phyloP scores from a whole-genome alignment of 805 yeast species.

The Candida easanensis region DNA sequence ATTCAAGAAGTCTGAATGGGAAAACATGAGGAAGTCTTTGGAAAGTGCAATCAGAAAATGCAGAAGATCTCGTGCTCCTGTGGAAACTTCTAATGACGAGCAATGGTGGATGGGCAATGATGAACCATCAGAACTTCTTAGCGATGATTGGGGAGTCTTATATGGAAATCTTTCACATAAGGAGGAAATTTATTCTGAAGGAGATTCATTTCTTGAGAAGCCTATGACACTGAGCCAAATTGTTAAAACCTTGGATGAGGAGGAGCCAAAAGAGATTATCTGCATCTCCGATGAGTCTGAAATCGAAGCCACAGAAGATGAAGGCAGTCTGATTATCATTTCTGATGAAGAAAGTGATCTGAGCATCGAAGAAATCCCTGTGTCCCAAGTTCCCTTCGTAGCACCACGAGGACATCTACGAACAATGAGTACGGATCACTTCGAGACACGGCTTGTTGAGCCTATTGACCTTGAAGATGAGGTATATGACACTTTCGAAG shows the following conservation, averaged over 20 bases:
- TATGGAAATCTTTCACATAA: too few species aligned
- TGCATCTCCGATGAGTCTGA: background rate
- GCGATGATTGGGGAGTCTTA: background rate
- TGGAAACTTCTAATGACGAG: background rate
- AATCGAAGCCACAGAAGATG: slow-evolving; percentile 6
- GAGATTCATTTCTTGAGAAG: background rate
- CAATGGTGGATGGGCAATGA: slow-evolving; percentile 11
- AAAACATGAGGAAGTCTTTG: background rate
- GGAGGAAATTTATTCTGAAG: background rate
- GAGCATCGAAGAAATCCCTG: too few species aligned
- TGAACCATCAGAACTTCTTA: slow-evolving; percentile 4
- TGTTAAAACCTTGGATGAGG: background rate
- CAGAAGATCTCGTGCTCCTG: background rate
- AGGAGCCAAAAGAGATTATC: background rate
- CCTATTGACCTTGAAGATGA: background rate
- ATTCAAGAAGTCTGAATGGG: slow-evolving; percentile 11
- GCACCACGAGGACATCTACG: background rate
- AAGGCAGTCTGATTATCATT: background rate
- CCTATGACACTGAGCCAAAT: slow-evolving; percentile 10
- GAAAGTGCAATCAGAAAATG: background rate
- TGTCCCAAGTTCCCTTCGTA: background rate
- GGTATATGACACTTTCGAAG: background rate
- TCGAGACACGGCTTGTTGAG: background rate
- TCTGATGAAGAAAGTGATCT: background rate
- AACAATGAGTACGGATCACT: background rate